Evolutionary conservation across 768 basidiomycete species (phyloP).

Genomic region (Porpolomopsis calyptriformis): DNA sequence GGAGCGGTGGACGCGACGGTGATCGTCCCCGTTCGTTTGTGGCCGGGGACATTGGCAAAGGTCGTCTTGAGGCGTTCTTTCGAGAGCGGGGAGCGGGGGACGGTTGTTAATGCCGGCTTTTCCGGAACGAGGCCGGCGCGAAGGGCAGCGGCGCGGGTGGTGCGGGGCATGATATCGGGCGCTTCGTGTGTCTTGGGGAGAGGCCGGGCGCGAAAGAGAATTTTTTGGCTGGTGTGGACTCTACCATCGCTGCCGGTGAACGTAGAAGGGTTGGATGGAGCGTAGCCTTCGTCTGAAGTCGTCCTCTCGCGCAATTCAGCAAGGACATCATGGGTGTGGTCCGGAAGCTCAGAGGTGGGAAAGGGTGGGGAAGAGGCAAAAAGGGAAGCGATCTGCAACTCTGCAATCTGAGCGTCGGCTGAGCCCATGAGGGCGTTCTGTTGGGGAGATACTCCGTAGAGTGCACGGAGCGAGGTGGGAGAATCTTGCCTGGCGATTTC

Average conservation of each 20-base stretch:
- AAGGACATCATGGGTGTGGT: slow-evolving; percentile 27
- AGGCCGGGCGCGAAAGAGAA: slow-evolving; percentile 54
- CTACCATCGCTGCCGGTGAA: slow-evolving; percentile 30
- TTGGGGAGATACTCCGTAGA: slow-evolving; percentile 43
- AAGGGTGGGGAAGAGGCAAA: slow-evolving; percentile 81
- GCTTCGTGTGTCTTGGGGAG: slow-evolving; percentile 49
- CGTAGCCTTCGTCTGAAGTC: slow-evolving; percentile 33
- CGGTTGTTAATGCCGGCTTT: slow-evolving; percentile 22
- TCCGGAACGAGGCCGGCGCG: slow-evolving; percentile 50
- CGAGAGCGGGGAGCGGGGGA: slow-evolving; percentile 42
- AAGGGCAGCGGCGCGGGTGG: slow-evolving; percentile 62
- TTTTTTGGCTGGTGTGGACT: slow-evolving; percentile 25
- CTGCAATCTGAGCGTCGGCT: slow-evolving; percentile 54
- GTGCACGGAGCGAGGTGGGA: slow-evolving; percentile 60
- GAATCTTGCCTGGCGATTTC: slow-evolving; percentile 40
- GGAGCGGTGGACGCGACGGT: slow-evolving; percentile 65
- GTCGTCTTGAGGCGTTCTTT: slow-evolving; percentile 54
- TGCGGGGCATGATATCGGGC: slow-evolving; percentile 70
- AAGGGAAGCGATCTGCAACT: slow-evolving; percentile 66
- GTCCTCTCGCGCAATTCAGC: slow-evolving; percentile 28
- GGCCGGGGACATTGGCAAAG: slow-evolving; percentile 73
- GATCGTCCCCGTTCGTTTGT: slow-evolving; percentile 62
- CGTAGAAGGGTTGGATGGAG: slow-evolving; percentile 36
- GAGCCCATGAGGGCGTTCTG: slow-evolving; percentile 72
- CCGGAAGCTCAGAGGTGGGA: slow-evolving; percentile 53